Evolutionary conservation across 1,284 basidiomycete genomes (phyloP).

Genomic region (Rhodotorula sp.): DNA sequence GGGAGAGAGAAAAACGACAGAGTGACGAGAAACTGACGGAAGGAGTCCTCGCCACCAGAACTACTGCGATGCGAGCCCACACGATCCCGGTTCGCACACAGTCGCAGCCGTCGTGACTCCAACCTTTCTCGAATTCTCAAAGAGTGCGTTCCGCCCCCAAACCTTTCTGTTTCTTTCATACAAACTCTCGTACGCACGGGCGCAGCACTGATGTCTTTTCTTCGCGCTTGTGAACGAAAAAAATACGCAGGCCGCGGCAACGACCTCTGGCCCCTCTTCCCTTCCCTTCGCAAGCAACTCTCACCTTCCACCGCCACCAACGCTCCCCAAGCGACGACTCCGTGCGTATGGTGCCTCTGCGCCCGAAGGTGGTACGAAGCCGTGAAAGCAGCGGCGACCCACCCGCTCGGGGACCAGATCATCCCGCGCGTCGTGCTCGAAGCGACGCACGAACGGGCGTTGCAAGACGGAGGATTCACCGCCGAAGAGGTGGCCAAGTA

Average conservation of each 20-base stretch:
- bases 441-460: constrained; percentile 29
- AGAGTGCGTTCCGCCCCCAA: constrained; percentile 11
- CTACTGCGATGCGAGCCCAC: constrained; percentile 28
- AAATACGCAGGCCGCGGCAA: constrained; percentile 31
- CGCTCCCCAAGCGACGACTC: background rate
- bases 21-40: background rate
- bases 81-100: constrained; percentile 32
- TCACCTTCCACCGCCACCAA: constrained; percentile 2
- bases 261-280: constrained; percentile 35
- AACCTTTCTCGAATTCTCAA: constrained; percentile 29
- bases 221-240: too few relatives aligned
- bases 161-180: background rate
- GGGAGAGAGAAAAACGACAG: too few relatives aligned
- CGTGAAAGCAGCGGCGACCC: constrained; percentile 12
- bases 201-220: too few relatives aligned
- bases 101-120: constrained; percentile 33
- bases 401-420: constrained; percentile 28
- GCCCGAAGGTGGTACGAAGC: constrained; percentile 32
- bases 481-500: constrained; percentile 13
- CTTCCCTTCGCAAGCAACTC: constrained; percentile 7
- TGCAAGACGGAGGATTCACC: constrained; percentile 8
- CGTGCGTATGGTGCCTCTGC: constrained; percentile 36
- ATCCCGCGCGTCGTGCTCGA: constrained; percentile 34
- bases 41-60: background rate
- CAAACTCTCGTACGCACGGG: too few relatives aligned